Base-by-base conservation (phyloP, 352 stramenopile species). In the Phytophthora meadii region DNA sequence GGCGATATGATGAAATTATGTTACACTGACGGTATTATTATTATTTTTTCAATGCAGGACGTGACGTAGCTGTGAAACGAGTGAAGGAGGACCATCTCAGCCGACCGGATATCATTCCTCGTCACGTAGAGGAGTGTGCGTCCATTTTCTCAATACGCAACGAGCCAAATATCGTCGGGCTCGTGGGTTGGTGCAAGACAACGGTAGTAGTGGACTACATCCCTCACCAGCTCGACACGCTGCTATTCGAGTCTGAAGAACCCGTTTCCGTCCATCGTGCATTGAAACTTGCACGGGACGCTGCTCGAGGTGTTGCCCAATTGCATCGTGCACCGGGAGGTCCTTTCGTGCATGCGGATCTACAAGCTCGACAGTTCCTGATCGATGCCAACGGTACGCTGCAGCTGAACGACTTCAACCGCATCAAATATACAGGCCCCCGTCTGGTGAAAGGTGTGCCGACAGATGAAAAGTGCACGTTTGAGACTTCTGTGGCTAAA, bases 351-450 rank as follows among this genome's bases (percentile, higher is more conserved):
- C 87, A 95, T 61, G 81, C 84, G 1, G 87, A 95, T 68, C 76
- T 95, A 28, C 87, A 95, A 54, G 68, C 84, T 22, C 84, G 87
- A 1, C 87, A 95, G 62, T 93, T 95, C 45, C 61, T 95, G 36
- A 72, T 94, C n/a, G 70, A 90, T 57, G 50, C 52, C 1, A 70
- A 77, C 10, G 85, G 84, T 2, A 77, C 66, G 0, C 68, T 94
- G 25, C 67, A 80, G 52, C 54, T 95, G 25, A 95, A 95, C 48
- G 87, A 95, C 58, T 90, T 95, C 28, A 95, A 95, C 49, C 79
- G 87, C 9, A 68, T 93, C 47, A 91, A 91, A 56, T 91, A 90
- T 60, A 77, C 77, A 11, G 84, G 84, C 7, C 72, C 62, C 2
- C 74, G 75, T 6, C 41, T 79, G 1, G 59, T 79, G 5, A 47